Evolutionary conservation across 1,139 yeast genomes (phyloP).

Genomic region (Geotrichum siamense): DNA sequence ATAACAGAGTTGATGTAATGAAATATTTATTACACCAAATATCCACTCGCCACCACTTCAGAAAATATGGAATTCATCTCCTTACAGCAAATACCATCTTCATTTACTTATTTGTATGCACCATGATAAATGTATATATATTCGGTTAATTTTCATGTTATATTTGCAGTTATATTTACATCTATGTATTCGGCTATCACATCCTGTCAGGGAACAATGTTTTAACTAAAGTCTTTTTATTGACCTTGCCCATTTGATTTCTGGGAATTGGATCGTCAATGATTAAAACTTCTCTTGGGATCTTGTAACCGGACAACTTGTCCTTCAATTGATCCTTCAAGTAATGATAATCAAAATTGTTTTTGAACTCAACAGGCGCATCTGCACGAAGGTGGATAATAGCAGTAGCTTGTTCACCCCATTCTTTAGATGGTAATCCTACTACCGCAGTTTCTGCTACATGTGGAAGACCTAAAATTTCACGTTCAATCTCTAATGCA

Average conservation of each 20-base stretch:
- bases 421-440: conserved; percentile 32
- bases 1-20: too few relatives aligned
- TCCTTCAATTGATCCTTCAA: conserved; percentile 27
- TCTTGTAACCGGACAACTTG: conserved; percentile 30
- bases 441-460: conserved; percentile 34
- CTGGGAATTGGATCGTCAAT: conserved; percentile 28
- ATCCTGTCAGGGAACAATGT: conserved; percentile 17
- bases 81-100: too few relatives aligned
- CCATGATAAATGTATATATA: too few relatives aligned
- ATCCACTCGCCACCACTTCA: too few relatives aligned
- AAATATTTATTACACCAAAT: too few relatives aligned
- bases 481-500: conserved; percentile 37
- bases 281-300: conserved; percentile 26
- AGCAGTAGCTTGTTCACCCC: conserved; percentile 36
- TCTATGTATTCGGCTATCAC: too few relatives aligned
- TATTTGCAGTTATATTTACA: too few relatives aligned
- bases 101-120: too few relatives aligned
- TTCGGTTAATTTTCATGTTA: too few relatives aligned
- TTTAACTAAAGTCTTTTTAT: conserved; percentile 31
- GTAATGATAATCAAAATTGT: conserved; percentile 20
- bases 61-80: too few relatives aligned
- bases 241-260: conserved; percentile 36
- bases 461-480: conserved; percentile 30
- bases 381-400: conserved; percentile 27
- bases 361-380: conserved; percentile 11